phyloP scores from a whole-genome alignment of 169 alveolate species.

The Perkinsus marinus region DNA sequence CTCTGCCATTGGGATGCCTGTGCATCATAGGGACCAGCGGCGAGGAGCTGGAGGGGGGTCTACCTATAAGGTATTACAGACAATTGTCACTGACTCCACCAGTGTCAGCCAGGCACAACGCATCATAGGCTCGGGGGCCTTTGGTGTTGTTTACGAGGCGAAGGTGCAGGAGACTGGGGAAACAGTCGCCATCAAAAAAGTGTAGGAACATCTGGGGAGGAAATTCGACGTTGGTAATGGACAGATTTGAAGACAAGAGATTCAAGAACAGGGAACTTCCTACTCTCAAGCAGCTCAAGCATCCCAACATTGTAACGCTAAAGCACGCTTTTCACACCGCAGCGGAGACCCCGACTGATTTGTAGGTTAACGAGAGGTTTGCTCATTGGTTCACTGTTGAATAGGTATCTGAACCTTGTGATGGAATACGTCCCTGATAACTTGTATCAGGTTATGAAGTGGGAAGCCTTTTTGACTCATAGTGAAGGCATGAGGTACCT shows the following conservation, averaged over 20 bases:
- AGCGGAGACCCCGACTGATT: neutral
- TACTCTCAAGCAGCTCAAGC: slow-evolving; percentile 72
- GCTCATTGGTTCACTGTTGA: too few relatives aligned
- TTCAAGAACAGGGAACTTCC: slow-evolving; percentile 82
- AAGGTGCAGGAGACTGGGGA: slow-evolving; percentile 77
- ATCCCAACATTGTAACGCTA: slow-evolving; percentile 71
- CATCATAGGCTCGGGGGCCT: slow-evolving; percentile 83
- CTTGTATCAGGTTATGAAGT: slow-evolving; percentile 51
- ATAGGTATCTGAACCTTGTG: slow-evolving; percentile 76
- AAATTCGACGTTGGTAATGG: neutral
- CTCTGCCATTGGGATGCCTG: neutral
- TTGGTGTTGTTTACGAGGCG: slow-evolving; percentile 87
- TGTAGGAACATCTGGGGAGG: slow-evolving; percentile 63
- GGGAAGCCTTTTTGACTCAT: too few relatives aligned
- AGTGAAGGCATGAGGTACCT: too few relatives aligned
- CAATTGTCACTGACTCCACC: neutral
- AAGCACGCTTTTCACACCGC: slow-evolving; percentile 64
- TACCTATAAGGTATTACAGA: neutral
- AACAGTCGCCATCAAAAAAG: slow-evolving; percentile 86
- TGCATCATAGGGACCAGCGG: neutral
- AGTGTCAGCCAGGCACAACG: neutral
- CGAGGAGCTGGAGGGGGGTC: neutral
- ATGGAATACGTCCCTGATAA: slow-evolving; percentile 92
- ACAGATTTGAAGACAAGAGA: slow-evolving; percentile 20
- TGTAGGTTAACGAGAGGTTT: slow-evolving; percentile 2